A percentile compares a stretch with the other conserved stretches of the same genome.
These are phyloP conservation scores for Parastagonospora avenae DNA, from an alignment of 2,329 filamentous ascomycete genomes.

Conservation along the genomic window DNA sequence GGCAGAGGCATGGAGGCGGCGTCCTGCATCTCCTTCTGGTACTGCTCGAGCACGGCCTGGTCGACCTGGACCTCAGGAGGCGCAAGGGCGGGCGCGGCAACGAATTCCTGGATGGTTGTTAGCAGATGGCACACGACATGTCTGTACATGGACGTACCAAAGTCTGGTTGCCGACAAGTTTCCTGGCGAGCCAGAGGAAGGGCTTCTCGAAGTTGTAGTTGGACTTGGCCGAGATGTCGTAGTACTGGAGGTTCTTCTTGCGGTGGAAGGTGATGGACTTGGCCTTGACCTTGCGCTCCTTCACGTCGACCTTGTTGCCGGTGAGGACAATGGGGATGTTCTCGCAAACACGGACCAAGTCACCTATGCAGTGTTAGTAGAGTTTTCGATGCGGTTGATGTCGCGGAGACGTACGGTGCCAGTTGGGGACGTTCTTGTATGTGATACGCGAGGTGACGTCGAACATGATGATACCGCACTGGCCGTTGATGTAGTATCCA, in stretches of 20 bases:
- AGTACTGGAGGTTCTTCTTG: conserved; percentile 99
- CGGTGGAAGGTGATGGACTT: conserved; percentile 99
- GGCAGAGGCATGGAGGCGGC: conserved; percentile 86
- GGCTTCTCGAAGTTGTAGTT: conserved; percentile 99
- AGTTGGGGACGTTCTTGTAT: conserved; percentile 99
- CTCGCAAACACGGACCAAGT: conserved; percentile 98
- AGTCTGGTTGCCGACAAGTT: conserved; percentile 91
- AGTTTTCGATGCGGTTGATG: background rate
- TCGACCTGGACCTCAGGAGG: conserved; percentile 92
- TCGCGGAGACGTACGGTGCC: conserved; percentile 80
- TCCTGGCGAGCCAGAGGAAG: conserved; percentile 98
- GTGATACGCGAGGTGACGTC: conserved; percentile 99
- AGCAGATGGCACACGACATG: conserved; percentile 12
- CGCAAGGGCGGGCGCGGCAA: conserved; percentile 91
- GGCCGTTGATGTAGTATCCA: conserved; percentile 99
- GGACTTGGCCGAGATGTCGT: conserved; percentile 99
- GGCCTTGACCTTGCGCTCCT: conserved; percentile 99
- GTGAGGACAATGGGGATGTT: conserved; percentile 98
- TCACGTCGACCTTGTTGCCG: conserved; percentile 99
- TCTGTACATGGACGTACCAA: conserved; percentile 63
- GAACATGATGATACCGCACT: conserved; percentile 99
- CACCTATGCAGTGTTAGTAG: conserved; percentile 63
- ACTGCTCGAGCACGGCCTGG: conserved; percentile 77
- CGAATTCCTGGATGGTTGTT: conserved; percentile 74
- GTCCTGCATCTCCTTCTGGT: conserved; percentile 84